These are phyloP conservation scores for Clitopilus hobsonii DNA, from an alignment of 768 basidiomycete genomes.

Conservation along the genomic window DNA sequence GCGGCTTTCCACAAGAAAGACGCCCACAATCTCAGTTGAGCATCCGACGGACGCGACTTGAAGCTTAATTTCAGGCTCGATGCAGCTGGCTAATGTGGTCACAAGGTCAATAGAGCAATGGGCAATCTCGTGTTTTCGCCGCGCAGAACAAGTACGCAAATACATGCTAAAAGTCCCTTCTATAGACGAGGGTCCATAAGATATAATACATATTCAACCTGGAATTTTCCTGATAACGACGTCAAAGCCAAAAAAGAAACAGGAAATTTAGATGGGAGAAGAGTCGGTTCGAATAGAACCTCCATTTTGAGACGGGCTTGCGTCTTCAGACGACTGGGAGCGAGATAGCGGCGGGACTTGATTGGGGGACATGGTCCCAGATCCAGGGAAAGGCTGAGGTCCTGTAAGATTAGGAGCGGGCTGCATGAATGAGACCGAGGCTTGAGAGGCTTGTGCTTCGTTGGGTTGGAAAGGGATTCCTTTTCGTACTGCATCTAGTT, in stretches of 20 bases:
- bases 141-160: neutral
- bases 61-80: too few relatives aligned
- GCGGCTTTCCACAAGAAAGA: too few relatives aligned
- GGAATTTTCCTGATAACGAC: conserved; percentile 3
- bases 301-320: conserved; percentile 34
- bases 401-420: conserved; percentile 6
- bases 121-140: neutral
- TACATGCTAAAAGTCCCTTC: neutral
- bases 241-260: too few relatives aligned
- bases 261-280: conserved; percentile 24
- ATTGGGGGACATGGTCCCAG: neutral
- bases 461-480: conserved; percentile 41
- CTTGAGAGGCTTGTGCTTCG: conserved; percentile 27
- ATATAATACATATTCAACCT: conserved; percentile 10
- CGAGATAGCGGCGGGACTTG: conserved; percentile 34
- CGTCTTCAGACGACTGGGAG: neutral
- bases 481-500: conserved; percentile 61
- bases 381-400: conserved; percentile 1
- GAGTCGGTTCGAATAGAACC: conserved; percentile 38
- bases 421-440: neutral
- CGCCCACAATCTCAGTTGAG: too few relatives aligned
- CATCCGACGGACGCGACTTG: too few relatives aligned
- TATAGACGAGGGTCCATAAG: neutral
- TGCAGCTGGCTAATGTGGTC: neutral
- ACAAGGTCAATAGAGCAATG: neutral